phyloP scores from a whole-genome alignment of 2,329 filamentous ascomycete genomes.

The Thelonectria olida region DNA sequence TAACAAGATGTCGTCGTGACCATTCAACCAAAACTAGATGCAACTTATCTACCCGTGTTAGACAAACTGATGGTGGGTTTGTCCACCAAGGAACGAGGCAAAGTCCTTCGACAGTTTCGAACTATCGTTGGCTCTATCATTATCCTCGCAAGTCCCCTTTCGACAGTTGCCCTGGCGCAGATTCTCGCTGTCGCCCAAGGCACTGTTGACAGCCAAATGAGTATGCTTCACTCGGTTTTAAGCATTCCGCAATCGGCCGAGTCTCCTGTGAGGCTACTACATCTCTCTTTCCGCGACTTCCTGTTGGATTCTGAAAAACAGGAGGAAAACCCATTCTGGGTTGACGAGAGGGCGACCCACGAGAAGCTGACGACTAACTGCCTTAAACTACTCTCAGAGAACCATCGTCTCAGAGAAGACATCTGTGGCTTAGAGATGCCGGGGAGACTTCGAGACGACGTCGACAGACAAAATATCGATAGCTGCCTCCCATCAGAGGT shows the following conservation, averaged over 20 bases:
- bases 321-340: neutral
- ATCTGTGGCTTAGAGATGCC: neutral
- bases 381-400: neutral
- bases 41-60: slow-evolving; percentile 31
- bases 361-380: neutral
- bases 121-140: slow-evolving; percentile 44
- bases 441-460: neutral
- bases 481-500: neutral
- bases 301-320: too few relatives aligned
- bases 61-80: too few relatives aligned
- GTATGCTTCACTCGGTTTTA: neutral
- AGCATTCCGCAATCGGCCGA: neutral
- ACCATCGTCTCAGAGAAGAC: neutral
- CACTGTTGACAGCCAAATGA: slow-evolving; percentile 26
- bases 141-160: slow-evolving; percentile 43
- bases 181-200: slow-evolving; percentile 36
- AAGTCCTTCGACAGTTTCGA: too few relatives aligned
- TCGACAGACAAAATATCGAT: neutral
- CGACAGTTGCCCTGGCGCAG: slow-evolving; percentile 33
- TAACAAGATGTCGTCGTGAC: too few relatives aligned
- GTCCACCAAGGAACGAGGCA: too few relatives aligned
- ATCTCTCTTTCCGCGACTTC: slow-evolving; percentile 2
- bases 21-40: too few relatives aligned
- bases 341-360: neutral
- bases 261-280: neutral